Percentiles rank a stretch among this genome's conserved stretches.
Evolutionary conservation across 192 early-diverging fungal species (phyloP).

Genomic region (Coemansia guatemalensis): DNA sequence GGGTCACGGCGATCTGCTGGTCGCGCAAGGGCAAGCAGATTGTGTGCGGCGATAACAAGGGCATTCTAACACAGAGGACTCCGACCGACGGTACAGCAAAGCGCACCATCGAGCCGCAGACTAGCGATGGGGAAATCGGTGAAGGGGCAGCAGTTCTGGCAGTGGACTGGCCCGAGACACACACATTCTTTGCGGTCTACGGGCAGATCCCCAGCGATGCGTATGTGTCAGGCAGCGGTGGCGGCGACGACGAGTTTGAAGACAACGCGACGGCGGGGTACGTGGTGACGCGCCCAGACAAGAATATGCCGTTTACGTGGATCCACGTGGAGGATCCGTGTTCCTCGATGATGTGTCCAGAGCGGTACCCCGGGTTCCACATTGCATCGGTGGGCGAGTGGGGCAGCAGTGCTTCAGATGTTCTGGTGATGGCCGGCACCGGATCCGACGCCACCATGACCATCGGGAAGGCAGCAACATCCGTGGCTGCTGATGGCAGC

Average conservation of each 20-base stretch:
- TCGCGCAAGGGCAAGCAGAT: conserved; percentile 90
- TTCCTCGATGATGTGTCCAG: conserved; percentile 53
- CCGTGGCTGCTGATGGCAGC: conserved; percentile 8
- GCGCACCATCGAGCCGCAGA: conserved; percentile 54
- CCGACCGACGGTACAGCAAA: conserved; percentile 62
- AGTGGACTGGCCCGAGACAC: conserved; percentile 76
- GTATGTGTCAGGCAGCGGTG: conserved; percentile 23
- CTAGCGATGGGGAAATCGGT: conserved; percentile 23
- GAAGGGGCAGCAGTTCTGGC: conserved; percentile 56
- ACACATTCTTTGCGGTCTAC: conserved; percentile 70
- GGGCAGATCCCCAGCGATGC: conserved; percentile 37
- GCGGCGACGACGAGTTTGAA: conserved; percentile 40
- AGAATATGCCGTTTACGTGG: conserved; percentile 51
- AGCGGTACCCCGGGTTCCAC: conserved; percentile 58
- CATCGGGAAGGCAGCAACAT: conserved; percentile 31
- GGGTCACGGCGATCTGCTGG: conserved; percentile 70
- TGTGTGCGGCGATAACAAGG: conserved; percentile 66
- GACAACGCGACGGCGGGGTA: conserved; percentile 56
- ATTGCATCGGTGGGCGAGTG: conserved; percentile 60
- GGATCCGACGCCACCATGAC: conserved; percentile 41
- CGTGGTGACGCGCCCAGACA: conserved; percentile 58
- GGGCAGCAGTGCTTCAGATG: conserved; percentile 50
- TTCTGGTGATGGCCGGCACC: conserved; percentile 36
- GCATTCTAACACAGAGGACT: conserved; percentile 61
- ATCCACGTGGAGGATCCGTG: conserved; percentile 58